A percentile compares a stretch with the other conserved stretches of the same genome.
phyloP scores from a whole-genome alignment of 2,329 filamentous ascomycete species.

The Trichoderma simmonsii region DNA sequence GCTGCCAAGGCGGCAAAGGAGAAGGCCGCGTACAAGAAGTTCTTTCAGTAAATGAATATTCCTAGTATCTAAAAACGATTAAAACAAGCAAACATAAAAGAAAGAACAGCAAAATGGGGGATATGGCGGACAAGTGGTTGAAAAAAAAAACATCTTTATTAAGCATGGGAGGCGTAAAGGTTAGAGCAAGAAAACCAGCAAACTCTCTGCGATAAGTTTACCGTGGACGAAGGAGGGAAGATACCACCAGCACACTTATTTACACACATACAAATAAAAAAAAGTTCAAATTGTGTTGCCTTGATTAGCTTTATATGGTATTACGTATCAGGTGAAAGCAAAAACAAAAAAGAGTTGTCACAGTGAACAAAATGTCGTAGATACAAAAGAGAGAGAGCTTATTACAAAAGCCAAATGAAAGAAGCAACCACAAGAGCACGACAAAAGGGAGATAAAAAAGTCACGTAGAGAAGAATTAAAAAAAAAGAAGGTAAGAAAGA shows the following conservation, averaged over 20 bases:
- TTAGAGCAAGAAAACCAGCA: conserved; percentile 4
- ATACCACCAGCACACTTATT: background rate
- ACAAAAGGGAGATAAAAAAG: background rate
- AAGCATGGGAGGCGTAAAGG: conserved; percentile 15
- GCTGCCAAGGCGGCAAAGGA: conserved; percentile 77
- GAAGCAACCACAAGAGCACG: background rate
- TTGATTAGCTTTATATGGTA: background rate
- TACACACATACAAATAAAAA: background rate
- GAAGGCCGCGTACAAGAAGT: conserved; percentile 89
- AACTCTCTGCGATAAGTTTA: background rate
- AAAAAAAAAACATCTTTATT: background rate
- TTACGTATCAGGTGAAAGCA: background rate
- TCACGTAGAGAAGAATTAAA: background rate
- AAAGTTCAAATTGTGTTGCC: background rate
- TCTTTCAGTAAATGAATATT: conserved; percentile 54
- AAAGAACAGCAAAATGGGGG: background rate
- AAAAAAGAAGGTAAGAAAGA: background rate
- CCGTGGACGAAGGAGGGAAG: background rate
- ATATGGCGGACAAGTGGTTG: background rate
- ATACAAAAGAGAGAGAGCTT: background rate
- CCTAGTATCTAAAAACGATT: background rate
- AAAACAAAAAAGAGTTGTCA: background rate
- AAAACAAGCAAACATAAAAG: background rate
- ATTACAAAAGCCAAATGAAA: background rate
- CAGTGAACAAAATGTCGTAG: background rate